These are phyloP conservation scores for Logfia minima DNA, from an alignment of 129 eudicot genomes.

Conservation along the genomic window DNA sequence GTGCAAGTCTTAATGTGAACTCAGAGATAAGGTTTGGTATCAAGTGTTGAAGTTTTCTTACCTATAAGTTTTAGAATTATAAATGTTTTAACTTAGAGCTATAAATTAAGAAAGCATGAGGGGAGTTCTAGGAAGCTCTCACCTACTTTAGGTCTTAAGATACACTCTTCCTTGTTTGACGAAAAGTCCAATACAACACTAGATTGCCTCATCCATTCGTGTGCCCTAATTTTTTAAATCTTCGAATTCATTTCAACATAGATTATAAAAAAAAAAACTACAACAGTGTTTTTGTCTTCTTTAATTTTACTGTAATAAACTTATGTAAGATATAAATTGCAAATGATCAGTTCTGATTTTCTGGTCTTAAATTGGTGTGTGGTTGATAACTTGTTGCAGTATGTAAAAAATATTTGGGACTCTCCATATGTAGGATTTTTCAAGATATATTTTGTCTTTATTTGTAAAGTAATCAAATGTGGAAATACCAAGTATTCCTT, in stretches of 20 bases:
- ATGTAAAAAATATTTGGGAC: not conserved
- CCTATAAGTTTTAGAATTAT: slow-evolving; percentile 24
- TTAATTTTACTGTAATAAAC: not conserved
- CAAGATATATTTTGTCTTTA: not conserved
- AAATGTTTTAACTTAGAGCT: slow-evolving; percentile 4
- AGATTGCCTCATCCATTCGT: slow-evolving; percentile 17
- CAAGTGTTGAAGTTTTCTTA: slow-evolving; percentile 30
- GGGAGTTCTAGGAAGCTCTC: slow-evolving; percentile 40
- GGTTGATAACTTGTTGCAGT: slow-evolving; percentile 19
- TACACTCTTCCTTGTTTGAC: slow-evolving; percentile 28
- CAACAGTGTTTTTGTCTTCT: not conserved
- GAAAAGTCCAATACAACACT: slow-evolving; percentile 32
- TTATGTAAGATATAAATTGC: not conserved
- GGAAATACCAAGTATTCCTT: not conserved
- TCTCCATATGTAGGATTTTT: not conserved
- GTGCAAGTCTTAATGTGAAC: slow-evolving; percentile 23
- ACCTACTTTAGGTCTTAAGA: slow-evolving; percentile 51
- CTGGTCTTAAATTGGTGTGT: not conserved
- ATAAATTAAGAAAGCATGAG: slow-evolving; percentile 18
- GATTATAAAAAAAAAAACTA: not conserved
- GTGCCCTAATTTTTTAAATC: not conserved
- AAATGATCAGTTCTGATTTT: not conserved
- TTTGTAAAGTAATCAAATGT: not conserved
- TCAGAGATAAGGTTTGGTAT: slow-evolving; percentile 37
- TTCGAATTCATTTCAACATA: not conserved